Evolutionary conservation across 176 grass and related monocot species (phyloP), one percentile per base, ranked within the genome.

Genomic region (Pontederia paniculata): DNA sequence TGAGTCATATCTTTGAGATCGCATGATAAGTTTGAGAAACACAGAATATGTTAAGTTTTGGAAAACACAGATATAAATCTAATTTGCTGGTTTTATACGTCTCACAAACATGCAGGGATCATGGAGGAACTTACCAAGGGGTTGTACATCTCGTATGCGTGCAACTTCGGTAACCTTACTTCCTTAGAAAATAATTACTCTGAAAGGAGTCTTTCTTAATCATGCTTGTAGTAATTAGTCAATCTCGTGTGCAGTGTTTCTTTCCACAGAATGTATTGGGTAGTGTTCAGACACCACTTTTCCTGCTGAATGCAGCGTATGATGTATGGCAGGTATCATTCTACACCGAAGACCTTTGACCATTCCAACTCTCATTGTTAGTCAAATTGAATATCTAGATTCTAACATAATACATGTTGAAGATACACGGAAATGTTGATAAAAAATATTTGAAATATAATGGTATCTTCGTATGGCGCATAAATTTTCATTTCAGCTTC

Each of bases 91-190:
- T 37, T 37, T 37, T 37, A 1, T 37, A 37, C 28, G 7, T 37
- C 28, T 37, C 28, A 37, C 7, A 6, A 37, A 6, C 28, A 37
- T 37, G 31, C 76, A 98, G 94, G 78, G 73, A 20, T 83, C 70
- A 43, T 75, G 68, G 68, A 83, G 62, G 64, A 98, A 76, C 65
- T 82, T 98, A 71, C 82, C 82, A 70, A 84, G 77, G 62, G 79
- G 61, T 23, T 98, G 94, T 71, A 98, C 87, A 70, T 80, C 80
- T 21, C 83, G 23, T 66, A 93, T 85, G 78, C 83, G 91, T 53
- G 72, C 85, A 56, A 93, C 78, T 65, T 98, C 80, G 62, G 94
- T 98, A 80, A 70, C 66, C 31, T 22, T 66, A 16, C 43, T 23
- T 62, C 12, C 47, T n/a, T 12, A 47, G 12, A 59, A 14, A 23